Evolutionary conservation across 202 grass and related monocot genomes (phyloP), one percentile per base, ranked within the genome.

Genomic region (Panicum hallii): DNA sequence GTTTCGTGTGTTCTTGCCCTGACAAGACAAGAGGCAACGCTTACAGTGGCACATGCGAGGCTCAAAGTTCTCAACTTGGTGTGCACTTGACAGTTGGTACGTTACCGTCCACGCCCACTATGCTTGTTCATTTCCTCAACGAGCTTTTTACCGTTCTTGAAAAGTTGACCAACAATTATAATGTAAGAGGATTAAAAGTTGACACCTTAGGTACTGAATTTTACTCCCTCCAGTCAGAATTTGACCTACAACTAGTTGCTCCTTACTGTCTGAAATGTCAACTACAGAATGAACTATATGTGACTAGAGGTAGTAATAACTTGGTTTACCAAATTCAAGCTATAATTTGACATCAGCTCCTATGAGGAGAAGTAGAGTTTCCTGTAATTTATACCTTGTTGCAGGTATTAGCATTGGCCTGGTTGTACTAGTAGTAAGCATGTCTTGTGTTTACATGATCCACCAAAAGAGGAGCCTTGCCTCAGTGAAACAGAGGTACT

Each of bases 1-100:
- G 61, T 23, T 93, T 45, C 67, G n/a, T 38, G 13, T 93, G 91
- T 30, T 70, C 45, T 45, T 93, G 91, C 71, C 91, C 88, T 60
- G 69, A 61, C 41, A 79, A 88, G 10, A 88, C 74, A 13, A 63
- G 45, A 23, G 85, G 68, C 63, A 88, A 85, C 22, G 74, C 87
- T 83, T 79, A 82, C 11, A 75, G 2, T 4, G 65, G 74, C 34
- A 74, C 47, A 11, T 86, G 72, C 70, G 82, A 89, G 14, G 78
- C 71, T 0, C 20, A 57, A 1, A 88, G 57, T 71, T 75, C 69
- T 38, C 77, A 85, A 16, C 70, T 86, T 17, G 83, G 74, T 44
- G 36, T 70, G 40, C 84, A 83, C 36, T 19, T 90, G 6, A 73
- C 80, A 55, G 32, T 93, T 61, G 91, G 91, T 89, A 84, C 22